Base-by-base conservation (phyloP, 116 monocot genomes). In the Phalaenopsis hybrid region DNA sequence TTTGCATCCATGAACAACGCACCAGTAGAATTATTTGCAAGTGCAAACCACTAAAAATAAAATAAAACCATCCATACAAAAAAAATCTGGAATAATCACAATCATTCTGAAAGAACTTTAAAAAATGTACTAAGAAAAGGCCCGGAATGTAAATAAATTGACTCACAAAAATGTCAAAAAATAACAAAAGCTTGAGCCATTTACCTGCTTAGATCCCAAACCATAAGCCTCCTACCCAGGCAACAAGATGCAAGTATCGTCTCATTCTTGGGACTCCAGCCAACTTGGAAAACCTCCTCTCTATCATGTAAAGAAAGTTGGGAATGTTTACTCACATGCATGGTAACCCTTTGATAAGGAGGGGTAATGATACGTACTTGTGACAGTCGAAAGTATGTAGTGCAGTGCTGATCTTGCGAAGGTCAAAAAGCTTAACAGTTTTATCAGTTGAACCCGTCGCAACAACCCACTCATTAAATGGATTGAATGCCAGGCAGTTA, bases 131-230 rank as follows among this genome's bases (percentile, higher is more conserved):
- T 8, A 25, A 63, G 18, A 63, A 63, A 25, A 63, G 7, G 23
- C 63, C 23, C 4, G 61, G 5, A 59, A 17, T 28, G 28, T 16
- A 58, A 20, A 61, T 6, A 61, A 28, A 63, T 8, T 25, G 63
- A 23, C 63, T 63, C 63, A 23, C 23, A 21, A 63, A 59, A 63
- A 5, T 63, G 51, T 61, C 61, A 61, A 0, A 20, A n/a, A 20
- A 61, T n/a, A 61, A 63, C 28, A 4, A 2, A n/a, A 46, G n/a
- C 1, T 58, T 72, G 37, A 72, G 37, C 13, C 21, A 57, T 25
- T 12, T 82, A 95, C 98, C 98, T 95, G 93, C 98, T 99, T 74
- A 99, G 92, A 80, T 99, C 98, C 98, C 98, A 99, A 45, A 99
- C 93, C 98, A 99, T 92, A 10, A 99, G 93, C 69, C 98, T 89